These are phyloP conservation scores for Saccharomycopsis fodiens DNA, from an alignment of 805 yeast species.

Conservation along the genomic window DNA sequence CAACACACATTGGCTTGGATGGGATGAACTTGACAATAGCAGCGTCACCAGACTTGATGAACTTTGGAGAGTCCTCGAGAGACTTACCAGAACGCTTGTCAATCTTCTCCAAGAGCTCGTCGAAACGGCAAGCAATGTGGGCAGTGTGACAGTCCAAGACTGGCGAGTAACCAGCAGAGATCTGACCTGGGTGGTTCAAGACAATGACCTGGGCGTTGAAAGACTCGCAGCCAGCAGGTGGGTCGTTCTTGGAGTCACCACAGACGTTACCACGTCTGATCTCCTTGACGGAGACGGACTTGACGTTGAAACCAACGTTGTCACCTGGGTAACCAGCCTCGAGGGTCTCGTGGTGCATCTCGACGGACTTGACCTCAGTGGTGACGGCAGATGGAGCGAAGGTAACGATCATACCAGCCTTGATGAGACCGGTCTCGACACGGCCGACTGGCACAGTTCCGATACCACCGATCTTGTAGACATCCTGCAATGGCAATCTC, in stretches of 20 bases:
- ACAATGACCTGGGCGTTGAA: constrained; percentile 83
- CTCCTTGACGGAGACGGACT: constrained; percentile 84
- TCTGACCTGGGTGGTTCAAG: constrained; percentile 90
- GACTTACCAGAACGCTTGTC: constrained; percentile 93
- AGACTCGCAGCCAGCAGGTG: constrained; percentile 71
- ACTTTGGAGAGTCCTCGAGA: constrained; percentile 84
- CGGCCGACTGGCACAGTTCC: constrained; percentile 93
- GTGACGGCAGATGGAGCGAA: constrained; percentile 89
- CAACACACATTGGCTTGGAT: constrained; percentile 90
- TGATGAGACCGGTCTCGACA: constrained; percentile 88
- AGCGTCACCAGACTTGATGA: constrained; percentile 94
- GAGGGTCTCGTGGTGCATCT: constrained; percentile 80
- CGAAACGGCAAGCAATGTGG: constrained; percentile 87
- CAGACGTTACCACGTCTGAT: constrained; percentile 90
- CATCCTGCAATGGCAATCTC: constrained; percentile 86
- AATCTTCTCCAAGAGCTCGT: constrained; percentile 70
- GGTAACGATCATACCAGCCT: constrained; percentile 85
- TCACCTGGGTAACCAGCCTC: constrained; percentile 83
- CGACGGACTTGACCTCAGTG: constrained; percentile 85
- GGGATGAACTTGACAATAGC: constrained; percentile 88
- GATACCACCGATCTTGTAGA: constrained; percentile 89
- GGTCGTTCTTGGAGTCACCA: constrained; percentile 87
- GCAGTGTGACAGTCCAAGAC: constrained; percentile 89
- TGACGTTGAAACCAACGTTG: constrained; percentile 85
- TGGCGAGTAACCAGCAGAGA: constrained; percentile 86